Conservation (phyloP, 2,329 filamentous ascomycete species). For the Herpotrichia juniperi region DNA sequence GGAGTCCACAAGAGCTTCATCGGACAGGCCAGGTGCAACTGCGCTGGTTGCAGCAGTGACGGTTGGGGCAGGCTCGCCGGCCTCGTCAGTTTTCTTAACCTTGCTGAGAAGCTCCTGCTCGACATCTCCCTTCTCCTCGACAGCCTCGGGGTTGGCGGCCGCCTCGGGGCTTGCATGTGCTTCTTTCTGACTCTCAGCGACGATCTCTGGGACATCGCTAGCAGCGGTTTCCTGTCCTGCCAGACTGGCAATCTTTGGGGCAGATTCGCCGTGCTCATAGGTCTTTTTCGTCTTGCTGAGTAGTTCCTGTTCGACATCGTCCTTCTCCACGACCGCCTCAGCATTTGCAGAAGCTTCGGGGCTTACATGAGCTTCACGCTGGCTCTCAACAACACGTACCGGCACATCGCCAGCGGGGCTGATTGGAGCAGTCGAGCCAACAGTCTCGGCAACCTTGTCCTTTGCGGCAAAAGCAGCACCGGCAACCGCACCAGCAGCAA, state of each 20-base stretch:
- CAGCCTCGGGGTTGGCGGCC: constrained; percentile 66
- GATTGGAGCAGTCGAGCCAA: constrained; percentile 50
- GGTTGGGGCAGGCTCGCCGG: constrained; percentile 49
- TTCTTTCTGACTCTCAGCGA: constrained; percentile 72
- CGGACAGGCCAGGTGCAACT: constrained; percentile 43
- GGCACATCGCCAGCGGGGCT: constrained; percentile 53
- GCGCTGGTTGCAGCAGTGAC: constrained; percentile 23
- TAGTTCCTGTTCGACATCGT: constrained; percentile 73
- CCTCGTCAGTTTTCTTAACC: constrained; percentile 51
- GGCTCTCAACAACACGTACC: constrained; percentile 70
- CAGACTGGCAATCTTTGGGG: constrained; percentile 29
- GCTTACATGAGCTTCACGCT: constrained; percentile 64
- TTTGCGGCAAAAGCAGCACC: constrained; percentile 38
- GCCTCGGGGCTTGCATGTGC: constrained; percentile 69
- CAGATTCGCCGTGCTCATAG: constrained; percentile 52
- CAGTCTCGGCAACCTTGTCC: constrained; percentile 44
- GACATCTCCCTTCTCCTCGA: constrained; percentile 72
- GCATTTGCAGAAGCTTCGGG: constrained; percentile 71
- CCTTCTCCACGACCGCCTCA: constrained; percentile 72
- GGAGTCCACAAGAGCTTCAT: constrained; percentile 33
- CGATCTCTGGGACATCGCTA: constrained; percentile 58
- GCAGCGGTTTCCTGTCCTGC: constrained; percentile 67
- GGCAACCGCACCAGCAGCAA: constrained; percentile 48
- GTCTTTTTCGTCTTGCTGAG: constrained; percentile 63
- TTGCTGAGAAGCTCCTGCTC: constrained; percentile 75